phyloP scores from a whole-genome alignment of 208 protist species.

The Vickermania spadyakhi region DNA sequence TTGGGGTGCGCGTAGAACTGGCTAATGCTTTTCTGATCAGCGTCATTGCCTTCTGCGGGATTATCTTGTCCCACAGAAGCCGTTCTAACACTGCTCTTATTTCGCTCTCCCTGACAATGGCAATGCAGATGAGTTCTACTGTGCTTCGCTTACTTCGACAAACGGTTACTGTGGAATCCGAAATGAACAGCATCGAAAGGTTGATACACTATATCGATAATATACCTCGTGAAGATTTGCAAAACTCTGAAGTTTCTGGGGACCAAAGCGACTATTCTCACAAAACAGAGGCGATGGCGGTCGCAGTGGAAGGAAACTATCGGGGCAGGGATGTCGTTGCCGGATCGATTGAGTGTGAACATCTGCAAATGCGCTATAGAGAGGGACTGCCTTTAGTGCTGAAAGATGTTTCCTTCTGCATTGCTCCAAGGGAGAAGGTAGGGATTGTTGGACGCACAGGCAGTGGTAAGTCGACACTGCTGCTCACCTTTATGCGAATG shows the following conservation, averaged over 20 bases:
- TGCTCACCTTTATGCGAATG: slow-evolving; percentile 65
- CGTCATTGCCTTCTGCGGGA: slow-evolving; percentile 26
- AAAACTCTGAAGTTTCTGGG: background rate
- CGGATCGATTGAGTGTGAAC: slow-evolving; percentile 38
- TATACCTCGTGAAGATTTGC: slow-evolving; percentile 32
- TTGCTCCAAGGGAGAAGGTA: slow-evolving; percentile 68
- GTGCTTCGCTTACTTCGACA: slow-evolving; percentile 53
- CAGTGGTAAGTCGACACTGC: slow-evolving; percentile 78
- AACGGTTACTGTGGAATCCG: slow-evolving; percentile 41
- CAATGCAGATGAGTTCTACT: slow-evolving; percentile 39
- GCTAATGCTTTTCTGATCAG: slow-evolving; percentile 66
- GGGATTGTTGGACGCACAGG: slow-evolving; percentile 79
- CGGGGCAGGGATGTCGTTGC: slow-evolving; percentile 4
- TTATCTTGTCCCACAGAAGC: slow-evolving; percentile 14
- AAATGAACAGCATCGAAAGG: slow-evolving; percentile 84
- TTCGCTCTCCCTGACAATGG: slow-evolving; percentile 52
- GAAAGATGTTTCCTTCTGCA: slow-evolving; percentile 30
- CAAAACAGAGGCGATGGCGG: slow-evolving; percentile 10
- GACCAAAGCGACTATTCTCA: background rate
- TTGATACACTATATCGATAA: slow-evolving; percentile 66
- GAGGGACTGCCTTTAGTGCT: slow-evolving; percentile 55
- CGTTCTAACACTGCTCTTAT: slow-evolving; percentile 40
- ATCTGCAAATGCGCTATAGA: slow-evolving; percentile 63
- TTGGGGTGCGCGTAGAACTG: slow-evolving; percentile 83
- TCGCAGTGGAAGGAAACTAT: background rate